phyloP scores from a whole-genome alignment of 768 basidiomycete genomes.

The Amanita subjunquillea region DNA sequence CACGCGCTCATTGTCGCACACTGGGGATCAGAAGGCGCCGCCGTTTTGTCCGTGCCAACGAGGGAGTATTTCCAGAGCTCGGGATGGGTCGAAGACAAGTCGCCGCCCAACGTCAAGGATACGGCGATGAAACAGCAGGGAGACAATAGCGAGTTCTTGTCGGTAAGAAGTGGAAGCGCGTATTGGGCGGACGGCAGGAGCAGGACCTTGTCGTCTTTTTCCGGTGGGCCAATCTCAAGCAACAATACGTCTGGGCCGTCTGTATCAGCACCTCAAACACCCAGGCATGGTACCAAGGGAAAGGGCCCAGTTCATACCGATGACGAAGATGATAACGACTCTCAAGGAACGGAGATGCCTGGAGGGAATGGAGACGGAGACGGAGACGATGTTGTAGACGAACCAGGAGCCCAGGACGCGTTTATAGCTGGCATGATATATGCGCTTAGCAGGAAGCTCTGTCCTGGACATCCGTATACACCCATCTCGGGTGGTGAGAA shows the following conservation, averaged over 20 bases:
- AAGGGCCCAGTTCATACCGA: slow-evolving; percentile 22
- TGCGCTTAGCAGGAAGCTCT: slow-evolving; percentile 57
- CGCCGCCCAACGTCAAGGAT: slow-evolving; percentile 6
- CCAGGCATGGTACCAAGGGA: slow-evolving; percentile 16
- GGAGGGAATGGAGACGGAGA: slow-evolving; percentile 25
- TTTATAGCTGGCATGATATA: slow-evolving; percentile 88
- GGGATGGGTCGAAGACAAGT: slow-evolving; percentile 58
- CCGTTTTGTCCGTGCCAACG: slow-evolving; percentile 72
- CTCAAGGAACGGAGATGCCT: slow-evolving; percentile 49
- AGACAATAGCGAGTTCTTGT: slow-evolving; percentile 24
- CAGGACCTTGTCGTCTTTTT: slow-evolving; percentile 45
- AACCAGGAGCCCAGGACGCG: slow-evolving; percentile 71
- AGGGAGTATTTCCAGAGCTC: slow-evolving; percentile 82
- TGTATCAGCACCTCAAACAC: slow-evolving; percentile 11
- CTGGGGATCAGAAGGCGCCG: slow-evolving; percentile 74
- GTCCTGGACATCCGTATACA: slow-evolving; percentile 72
- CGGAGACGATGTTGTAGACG: slow-evolving; percentile 45
- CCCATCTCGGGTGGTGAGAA: slow-evolving; percentile 38
- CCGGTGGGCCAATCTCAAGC: slow-evolving; percentile 28
- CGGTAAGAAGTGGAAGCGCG: slow-evolving; percentile 60
- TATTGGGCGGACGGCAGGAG: slow-evolving; percentile 62
- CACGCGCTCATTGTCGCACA: slow-evolving; percentile 77
- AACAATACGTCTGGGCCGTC: slow-evolving; percentile 14
- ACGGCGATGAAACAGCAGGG: slow-evolving; percentile 7
- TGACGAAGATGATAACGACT: slow-evolving; percentile 45